phyloP scores from a whole-genome alignment of 2,329 filamentous ascomycete species.

The Arthrinium phaeospermum region DNA sequence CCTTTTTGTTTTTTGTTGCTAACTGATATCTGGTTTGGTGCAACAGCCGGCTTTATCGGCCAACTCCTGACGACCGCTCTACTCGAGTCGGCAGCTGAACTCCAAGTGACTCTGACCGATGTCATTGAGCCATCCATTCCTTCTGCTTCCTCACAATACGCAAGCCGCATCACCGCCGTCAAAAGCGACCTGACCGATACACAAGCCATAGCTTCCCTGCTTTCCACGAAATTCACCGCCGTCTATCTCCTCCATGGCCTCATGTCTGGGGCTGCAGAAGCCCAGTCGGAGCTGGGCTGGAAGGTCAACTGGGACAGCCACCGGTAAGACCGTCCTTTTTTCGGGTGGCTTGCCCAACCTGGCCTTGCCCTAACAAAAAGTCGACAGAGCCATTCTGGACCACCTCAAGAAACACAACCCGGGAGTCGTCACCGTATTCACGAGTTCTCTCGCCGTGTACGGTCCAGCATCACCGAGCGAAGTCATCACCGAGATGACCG shows the following conservation, averaged over 20 bases:
- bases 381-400: slow-evolving; percentile 50
- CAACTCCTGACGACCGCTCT: slow-evolving; percentile 64
- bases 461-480: slow-evolving; percentile 56
- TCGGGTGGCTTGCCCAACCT: neutral
- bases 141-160: slow-evolving; percentile 37
- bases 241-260: slow-evolving; percentile 68
- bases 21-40: slow-evolving; percentile 47
- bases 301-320: slow-evolving; percentile 65
- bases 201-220: slow-evolving; percentile 35
- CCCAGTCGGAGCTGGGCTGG: slow-evolving; percentile 59
- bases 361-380: neutral
- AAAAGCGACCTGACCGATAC: slow-evolving; percentile 42
- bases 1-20: neutral
- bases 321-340: slow-evolving; percentile 31
- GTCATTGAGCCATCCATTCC: slow-evolving; percentile 59
- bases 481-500: slow-evolving; percentile 47
- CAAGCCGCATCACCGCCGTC: slow-evolving; percentile 31
- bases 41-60: slow-evolving; percentile 64
- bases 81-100: slow-evolving; percentile 44
- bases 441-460: slow-evolving; percentile 65
- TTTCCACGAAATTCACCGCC: slow-evolving; percentile 44
- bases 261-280: slow-evolving; percentile 67
- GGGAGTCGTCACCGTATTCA: slow-evolving; percentile 61
- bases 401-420: slow-evolving; percentile 50
- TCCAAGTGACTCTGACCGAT: slow-evolving; percentile 61